A percentile compares a stretch with the other conserved stretches of the same genome.
Evolutionary conservation across 768 basidiomycete species (phyloP).

Genomic region (Amanita jacksonii): DNA sequence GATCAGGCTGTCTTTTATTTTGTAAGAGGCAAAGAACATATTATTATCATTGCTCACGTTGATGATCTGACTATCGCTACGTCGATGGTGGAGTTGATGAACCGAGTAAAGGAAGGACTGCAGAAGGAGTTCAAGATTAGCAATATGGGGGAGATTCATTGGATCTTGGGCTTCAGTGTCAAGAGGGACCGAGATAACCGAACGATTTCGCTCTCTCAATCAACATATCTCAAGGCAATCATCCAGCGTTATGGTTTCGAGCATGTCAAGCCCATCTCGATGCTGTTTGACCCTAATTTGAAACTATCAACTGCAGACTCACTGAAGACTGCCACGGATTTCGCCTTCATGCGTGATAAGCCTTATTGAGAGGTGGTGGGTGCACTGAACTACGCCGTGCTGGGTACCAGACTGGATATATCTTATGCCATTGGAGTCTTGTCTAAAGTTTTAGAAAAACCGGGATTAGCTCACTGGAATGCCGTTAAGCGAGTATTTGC

Average conservation of each 20-base stretch:
- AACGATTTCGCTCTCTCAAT: slow-evolving; percentile 16
- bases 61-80: slow-evolving; percentile 18
- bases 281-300: background rate
- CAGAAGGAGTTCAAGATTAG: too few relatives aligned
- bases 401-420: slow-evolving; percentile 23
- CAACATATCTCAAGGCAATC: too few relatives aligned
- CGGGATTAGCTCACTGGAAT: slow-evolving; percentile 24
- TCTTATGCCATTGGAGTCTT: slow-evolving; percentile 18
- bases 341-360: slow-evolving; percentile 14
- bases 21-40: slow-evolving; percentile 7
- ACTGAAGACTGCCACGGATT: slow-evolving; percentile 11
- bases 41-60: slow-evolving; percentile 14
- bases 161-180: too few relatives aligned
- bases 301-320: background rate
- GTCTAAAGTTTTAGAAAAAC: slow-evolving; percentile 22
- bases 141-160: too few relatives aligned
- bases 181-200: slow-evolving; percentile 3
- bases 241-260: slow-evolving; percentile 19
- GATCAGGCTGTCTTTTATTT: slow-evolving; percentile 17
- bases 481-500: slow-evolving; percentile 25
- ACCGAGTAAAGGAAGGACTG: slow-evolving; percentile 13
- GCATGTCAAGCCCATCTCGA: background rate
- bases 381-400: slow-evolving; percentile 20
- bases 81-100: slow-evolving; percentile 6
- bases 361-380: slow-evolving; percentile 19